Percentiles rank a stretch among this genome's conserved stretches.
These are phyloP conservation scores for Pichia scutulata DNA, from an alignment of 805 yeast species.

Conservation along the genomic window DNA sequence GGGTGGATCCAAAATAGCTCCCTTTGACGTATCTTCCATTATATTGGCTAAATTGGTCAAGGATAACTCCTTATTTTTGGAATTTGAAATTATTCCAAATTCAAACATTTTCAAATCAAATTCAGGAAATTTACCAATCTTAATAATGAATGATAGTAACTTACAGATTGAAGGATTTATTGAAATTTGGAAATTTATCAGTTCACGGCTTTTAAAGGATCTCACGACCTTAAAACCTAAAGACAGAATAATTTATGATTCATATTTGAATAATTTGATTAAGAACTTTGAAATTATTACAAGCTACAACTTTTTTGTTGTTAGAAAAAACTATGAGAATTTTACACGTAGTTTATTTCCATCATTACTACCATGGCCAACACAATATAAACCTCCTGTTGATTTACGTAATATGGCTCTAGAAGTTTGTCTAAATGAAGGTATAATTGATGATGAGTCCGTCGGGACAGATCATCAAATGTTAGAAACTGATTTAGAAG, in stretches of 20 bases:
- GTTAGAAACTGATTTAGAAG: neutral
- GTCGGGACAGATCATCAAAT: constrained; percentile 21
- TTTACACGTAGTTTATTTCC: constrained; percentile 51
- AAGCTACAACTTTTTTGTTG: constrained; percentile 49
- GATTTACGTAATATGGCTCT: constrained; percentile 30
- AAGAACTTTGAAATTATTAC: constrained; percentile 3
- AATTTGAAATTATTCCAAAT: constrained; percentile 41
- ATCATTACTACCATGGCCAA: constrained; percentile 56
- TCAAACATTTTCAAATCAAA: constrained; percentile 50
- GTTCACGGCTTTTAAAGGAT: neutral
- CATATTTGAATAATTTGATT: neutral
- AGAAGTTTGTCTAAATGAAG: constrained; percentile 25
- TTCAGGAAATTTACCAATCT: constrained; percentile 40
- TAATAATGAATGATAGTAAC: constrained; percentile 21
- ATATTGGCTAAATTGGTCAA: constrained; percentile 40
- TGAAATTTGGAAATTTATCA: constrained; percentile 3
- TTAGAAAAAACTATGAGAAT: constrained; percentile 49
- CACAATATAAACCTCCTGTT: constrained; percentile 65
- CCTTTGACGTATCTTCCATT: constrained; percentile 44
- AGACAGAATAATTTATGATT: neutral
- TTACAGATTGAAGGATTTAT: constrained; percentile 3
- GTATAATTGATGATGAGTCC: constrained; percentile 26
- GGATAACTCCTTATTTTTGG: constrained; percentile 17
- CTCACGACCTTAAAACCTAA: neutral
- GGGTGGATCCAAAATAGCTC: constrained; percentile 28